phyloP scores from a whole-genome alignment of 345 rosid species.

The Bretschneidera sinensis region DNA sequence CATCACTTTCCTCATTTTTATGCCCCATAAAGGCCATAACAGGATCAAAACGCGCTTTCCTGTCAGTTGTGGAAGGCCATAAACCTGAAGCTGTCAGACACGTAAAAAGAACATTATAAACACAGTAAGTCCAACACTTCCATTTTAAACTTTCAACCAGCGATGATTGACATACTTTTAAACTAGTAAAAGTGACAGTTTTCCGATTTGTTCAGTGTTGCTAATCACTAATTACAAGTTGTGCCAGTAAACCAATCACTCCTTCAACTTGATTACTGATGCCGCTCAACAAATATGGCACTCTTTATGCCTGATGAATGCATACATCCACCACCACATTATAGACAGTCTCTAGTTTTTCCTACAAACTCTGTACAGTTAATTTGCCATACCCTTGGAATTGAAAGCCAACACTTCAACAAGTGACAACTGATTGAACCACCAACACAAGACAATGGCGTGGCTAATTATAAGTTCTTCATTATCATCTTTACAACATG shows the following conservation, averaged over 20 bases:
- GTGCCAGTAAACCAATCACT: no score
- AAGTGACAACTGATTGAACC: no score
- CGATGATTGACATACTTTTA: neutral
- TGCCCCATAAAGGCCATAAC: conserved; percentile 81
- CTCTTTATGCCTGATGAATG: neutral
- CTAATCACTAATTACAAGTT: no score
- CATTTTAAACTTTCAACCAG: conserved; percentile 5
- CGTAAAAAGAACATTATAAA: neutral
- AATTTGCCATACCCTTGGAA: no score
- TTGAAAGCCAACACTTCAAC: no score
- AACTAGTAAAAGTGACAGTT: neutral
- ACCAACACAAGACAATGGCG: no score
- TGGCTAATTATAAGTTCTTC: no score
- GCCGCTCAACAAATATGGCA: neutral
- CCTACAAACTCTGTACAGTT: no score
- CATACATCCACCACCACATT: neutral
- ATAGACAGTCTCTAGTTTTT: no score
- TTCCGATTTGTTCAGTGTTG: no score
- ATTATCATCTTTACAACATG: no score
- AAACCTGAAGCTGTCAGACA: conserved; percentile 45
- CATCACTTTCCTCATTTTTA: conserved; percentile 44
- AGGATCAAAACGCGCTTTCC: conserved; percentile 48
- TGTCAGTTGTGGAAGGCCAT: conserved; percentile 55
- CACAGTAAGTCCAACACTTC: conserved; percentile 4
- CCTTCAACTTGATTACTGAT: no score